Conservation (phyloP, 140 eudicot genomes). For the Stevia rebaudiana region DNA sequence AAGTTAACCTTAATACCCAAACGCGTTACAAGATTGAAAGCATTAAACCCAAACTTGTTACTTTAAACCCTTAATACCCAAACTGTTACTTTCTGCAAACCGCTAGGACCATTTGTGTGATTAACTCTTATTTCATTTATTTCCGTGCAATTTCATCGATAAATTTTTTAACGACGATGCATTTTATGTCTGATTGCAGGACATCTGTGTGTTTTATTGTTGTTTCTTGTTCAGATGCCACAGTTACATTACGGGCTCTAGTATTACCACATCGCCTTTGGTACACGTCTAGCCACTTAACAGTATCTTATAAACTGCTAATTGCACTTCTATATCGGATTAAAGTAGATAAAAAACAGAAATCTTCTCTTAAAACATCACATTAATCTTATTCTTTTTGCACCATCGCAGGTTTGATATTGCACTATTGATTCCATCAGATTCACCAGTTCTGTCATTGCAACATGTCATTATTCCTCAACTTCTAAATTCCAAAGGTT, state of each 20-base stretch:
- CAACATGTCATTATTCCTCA: constrained; percentile 70
- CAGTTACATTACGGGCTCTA: constrained; percentile 80
- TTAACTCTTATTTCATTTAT: too few species aligned
- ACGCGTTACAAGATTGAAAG: too few species aligned
- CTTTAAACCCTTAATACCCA: too few species aligned
- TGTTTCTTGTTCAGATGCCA: constrained; percentile 89
- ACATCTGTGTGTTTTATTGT: constrained; percentile 73
- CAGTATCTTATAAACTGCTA: background rate
- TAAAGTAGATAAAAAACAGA: background rate
- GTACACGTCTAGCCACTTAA: constrained; percentile 36
- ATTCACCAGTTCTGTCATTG: constrained; percentile 85
- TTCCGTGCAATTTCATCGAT: background rate
- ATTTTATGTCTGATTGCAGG: constrained; percentile 43
- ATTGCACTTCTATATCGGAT: background rate
- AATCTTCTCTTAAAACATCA: background rate
- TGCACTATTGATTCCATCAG: constrained; percentile 61
- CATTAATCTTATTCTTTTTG: constrained; percentile 9
- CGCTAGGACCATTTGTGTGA: too few species aligned
- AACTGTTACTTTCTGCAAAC: too few species aligned
- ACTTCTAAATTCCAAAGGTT: constrained; percentile 40
- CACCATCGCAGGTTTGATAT: constrained; percentile 76
- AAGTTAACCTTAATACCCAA: too few species aligned
- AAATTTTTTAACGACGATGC: constrained; percentile 4
- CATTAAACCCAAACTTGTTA: too few species aligned
- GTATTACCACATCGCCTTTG: constrained; percentile 83